Evolutionary conservation across 2,329 filamentous ascomycete species (phyloP), one percentile per base, ranked within the genome.

Genomic region (Pseudogymnoascus sp.): DNA sequence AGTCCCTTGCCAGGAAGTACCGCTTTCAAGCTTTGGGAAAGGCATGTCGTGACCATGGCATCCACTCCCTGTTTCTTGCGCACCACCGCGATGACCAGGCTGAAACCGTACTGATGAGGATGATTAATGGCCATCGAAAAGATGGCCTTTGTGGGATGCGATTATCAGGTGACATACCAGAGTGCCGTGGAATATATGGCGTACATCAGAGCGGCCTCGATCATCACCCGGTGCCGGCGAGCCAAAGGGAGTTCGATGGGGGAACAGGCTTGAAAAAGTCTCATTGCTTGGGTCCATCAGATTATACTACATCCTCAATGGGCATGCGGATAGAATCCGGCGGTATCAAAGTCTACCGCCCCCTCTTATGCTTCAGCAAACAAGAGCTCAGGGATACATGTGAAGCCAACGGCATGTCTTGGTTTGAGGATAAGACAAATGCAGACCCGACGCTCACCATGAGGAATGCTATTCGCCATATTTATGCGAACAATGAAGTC

Each of bases 61-160:
- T 89, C 3, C 74, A 73, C 4, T 82, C 83, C 18, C 72, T 97
- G 1, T 81, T 97, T 38, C 77, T 95, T 28, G 94, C 87, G 3
- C 94, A 99, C 71, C 94, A 99, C 71, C 79, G 82, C 64, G 92
- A 97, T 69, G 94, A 99, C 69, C 90, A 94, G 70, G 88, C 92
- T 61, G 94, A 99, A 75, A 97, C 92, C 0, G 80, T 95, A 3
- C 75, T 97, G 57, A 89, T 92, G 86, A 83, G 94, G 41, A 74
- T 97, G 36, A 74, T 87, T 7, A 78, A 79, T 2, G 86, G 87
- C 0, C 88, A 90, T 68, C 77, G 82, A 2, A 82, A 83, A n/a
- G 77, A 81, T n/a, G 92, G 90, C 0, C 76, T 96, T 30, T 77
- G 80, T 14, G 91, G 89, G 3, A 94, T 96, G 68, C 80, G 79